Evolutionary conservation across 805 yeast genomes (phyloP).

Genomic region (Starmerella tilneyi): DNA sequence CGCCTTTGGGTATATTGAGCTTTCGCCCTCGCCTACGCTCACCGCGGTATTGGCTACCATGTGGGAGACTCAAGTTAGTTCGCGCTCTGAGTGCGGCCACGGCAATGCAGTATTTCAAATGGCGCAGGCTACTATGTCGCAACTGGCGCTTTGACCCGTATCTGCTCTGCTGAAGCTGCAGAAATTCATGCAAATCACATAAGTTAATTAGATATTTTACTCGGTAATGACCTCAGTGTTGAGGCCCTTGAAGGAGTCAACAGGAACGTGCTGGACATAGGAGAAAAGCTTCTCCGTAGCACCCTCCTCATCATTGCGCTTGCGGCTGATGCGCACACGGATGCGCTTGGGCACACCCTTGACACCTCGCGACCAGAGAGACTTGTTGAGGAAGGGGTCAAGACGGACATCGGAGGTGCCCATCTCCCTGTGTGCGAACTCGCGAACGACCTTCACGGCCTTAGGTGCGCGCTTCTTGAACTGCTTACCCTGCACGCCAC

Average conservation of each 20-base stretch:
- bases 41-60: too few species aligned
- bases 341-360: conserved; percentile 97
- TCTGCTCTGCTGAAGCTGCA: too few species aligned
- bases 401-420: conserved; percentile 98
- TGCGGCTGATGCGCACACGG: conserved; percentile 97
- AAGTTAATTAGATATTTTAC: conserved; percentile 30
- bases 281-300: conserved; percentile 97
- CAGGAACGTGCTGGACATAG: conserved; percentile 93
- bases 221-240: conserved; percentile 93
- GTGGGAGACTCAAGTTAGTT: too few species aligned
- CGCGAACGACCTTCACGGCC: conserved; percentile 98
- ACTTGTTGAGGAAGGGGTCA: conserved; percentile 97
- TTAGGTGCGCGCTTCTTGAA: conserved; percentile 99
- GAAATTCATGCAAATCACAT: conserved; percentile 15
- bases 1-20: too few species aligned
- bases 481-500: conserved; percentile 97
- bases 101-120: background rate
- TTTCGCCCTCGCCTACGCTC: too few species aligned
- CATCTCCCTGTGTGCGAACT: conserved; percentile 97
- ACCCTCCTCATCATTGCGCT: conserved; percentile 99
- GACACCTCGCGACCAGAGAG: conserved; percentile 98
- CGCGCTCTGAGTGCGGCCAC: too few species aligned
- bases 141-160: too few species aligned
- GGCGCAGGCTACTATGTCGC: too few species aligned
- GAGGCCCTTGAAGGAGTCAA: conserved; percentile 93